phyloP scores from a whole-genome alignment of 331 rosid genomes.

The Telfairia occidentalis region DNA sequence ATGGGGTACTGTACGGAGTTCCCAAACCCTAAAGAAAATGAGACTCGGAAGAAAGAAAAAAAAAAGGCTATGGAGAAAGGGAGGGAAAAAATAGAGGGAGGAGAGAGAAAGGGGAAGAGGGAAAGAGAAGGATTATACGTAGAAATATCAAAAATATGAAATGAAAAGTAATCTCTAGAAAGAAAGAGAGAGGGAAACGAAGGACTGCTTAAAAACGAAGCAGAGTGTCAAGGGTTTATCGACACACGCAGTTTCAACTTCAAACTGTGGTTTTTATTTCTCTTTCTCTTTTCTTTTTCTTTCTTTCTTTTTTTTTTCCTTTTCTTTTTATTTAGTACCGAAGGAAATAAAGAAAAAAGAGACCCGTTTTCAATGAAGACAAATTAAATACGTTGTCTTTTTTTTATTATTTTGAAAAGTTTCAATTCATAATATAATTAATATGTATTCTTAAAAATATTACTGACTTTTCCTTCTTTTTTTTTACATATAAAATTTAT shows the following conservation, averaged over 20 bases:
- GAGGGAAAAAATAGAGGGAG: slow-evolving; percentile 16
- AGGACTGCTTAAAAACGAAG: slow-evolving; percentile 56
- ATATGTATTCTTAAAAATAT: too few species aligned
- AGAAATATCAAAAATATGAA: not conserved
- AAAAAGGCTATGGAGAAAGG: not conserved
- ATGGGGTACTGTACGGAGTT: slow-evolving; percentile 1
- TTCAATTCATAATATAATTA: too few species aligned
- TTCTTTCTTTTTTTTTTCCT: not conserved
- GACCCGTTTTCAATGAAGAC: too few species aligned
- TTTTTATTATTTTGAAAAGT: too few species aligned
- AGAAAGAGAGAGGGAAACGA: slow-evolving; percentile 23
- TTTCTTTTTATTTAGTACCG: not conserved
- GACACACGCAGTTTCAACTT: not conserved
- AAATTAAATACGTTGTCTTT: too few species aligned
- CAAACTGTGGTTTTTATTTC: not conserved
- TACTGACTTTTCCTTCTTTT: too few species aligned
- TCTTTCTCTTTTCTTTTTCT: too few species aligned
- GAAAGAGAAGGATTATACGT: slow-evolving; percentile 8
- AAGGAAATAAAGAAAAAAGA: too few species aligned
- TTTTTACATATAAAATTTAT: too few species aligned
- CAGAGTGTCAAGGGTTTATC: slow-evolving; percentile 22
- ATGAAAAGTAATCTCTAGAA: not conserved
- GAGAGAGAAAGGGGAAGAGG: slow-evolving; percentile 18
- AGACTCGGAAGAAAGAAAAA: slow-evolving; percentile 11
- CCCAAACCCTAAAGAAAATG: slow-evolving; percentile 33